Evolutionary conservation across 139 green algal species (phyloP).

Genomic region (Pseudopediastrum boryanum): DNA sequence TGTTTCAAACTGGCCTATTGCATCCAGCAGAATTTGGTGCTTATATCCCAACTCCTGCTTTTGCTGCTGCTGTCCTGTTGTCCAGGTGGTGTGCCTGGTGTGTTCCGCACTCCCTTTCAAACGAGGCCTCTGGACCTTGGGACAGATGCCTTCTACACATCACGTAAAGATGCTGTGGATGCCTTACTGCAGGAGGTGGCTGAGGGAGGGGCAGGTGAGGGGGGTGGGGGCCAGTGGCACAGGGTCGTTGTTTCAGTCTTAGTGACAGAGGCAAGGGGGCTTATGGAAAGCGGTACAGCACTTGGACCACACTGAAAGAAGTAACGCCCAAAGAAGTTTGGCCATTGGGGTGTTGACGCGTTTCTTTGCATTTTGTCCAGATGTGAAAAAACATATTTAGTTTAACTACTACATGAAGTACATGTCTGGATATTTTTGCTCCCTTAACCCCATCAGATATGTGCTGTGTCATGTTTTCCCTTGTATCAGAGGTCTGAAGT

Average conservation of each 20-base stretch:
- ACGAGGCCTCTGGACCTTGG: constrained; percentile 80
- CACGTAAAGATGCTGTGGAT: constrained; percentile 60
- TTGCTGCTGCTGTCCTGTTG: constrained; percentile 40
- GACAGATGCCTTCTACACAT: constrained; percentile 75
- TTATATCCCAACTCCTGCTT: not conserved
- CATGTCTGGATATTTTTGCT: no score
- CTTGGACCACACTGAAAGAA: not conserved
- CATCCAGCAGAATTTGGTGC: not conserved
- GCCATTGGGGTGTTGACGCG: not conserved
- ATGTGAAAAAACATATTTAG: no score
- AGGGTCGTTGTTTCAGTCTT: no score
- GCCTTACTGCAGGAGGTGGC: constrained; percentile 56
- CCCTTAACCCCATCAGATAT: no score
- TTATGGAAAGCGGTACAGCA: no score
- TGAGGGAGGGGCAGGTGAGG: constrained; percentile 28
- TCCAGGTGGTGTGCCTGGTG: constrained; percentile 65
- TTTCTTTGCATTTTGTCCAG: not conserved
- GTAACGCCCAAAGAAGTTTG: not conserved
- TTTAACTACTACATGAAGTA: no score
- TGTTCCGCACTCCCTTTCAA: constrained; percentile 83
- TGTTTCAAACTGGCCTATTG: not conserved
- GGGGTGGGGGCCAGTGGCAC: not conserved
- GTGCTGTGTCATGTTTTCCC: no score
- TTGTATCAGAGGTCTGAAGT: no score
- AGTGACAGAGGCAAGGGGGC: no score